A percentile compares a stretch with the other conserved stretches of the same genome.
phyloP scores from a whole-genome alignment of 169 alveolate species.

The Amoebophrya sp. region DNA sequence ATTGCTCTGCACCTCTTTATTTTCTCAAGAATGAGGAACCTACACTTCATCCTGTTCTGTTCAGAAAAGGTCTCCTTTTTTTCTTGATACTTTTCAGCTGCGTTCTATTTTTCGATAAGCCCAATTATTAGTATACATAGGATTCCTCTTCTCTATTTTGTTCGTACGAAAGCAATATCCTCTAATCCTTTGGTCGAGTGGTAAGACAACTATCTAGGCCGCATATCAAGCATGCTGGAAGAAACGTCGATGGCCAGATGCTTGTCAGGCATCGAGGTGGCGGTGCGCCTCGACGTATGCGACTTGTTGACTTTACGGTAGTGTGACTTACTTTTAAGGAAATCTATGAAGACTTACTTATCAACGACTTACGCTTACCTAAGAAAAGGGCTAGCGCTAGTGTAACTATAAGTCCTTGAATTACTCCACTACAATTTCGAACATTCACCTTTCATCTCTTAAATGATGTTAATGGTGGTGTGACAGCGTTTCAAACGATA shows the following conservation, averaged over 20 bases:
- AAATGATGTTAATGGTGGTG: too few relatives aligned
- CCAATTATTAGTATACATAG: neutral
- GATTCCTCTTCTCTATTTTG: neutral
- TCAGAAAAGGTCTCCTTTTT: neutral
- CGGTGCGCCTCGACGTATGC: conserved; percentile 65
- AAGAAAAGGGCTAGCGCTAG: too few relatives aligned
- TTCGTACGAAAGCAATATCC: conserved; percentile 34
- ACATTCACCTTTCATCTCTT: too few relatives aligned
- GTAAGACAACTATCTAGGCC: conserved; percentile 60
- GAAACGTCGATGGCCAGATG: conserved; percentile 63
- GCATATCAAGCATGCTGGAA: conserved; percentile 66
- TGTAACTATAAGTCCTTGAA: too few relatives aligned
- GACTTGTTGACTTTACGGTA: conserved; percentile 71
- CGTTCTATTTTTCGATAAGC: neutral
- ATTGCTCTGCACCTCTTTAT: too few relatives aligned
- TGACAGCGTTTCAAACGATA: too few relatives aligned
- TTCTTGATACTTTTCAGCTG: neutral
- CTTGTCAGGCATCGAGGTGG: conserved; percentile 69
- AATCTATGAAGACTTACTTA: too few relatives aligned
- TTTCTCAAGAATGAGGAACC: conserved; percentile 44
- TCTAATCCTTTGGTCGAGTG: conserved; percentile 74
- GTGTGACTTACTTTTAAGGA: too few relatives aligned
- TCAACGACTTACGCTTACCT: too few relatives aligned
- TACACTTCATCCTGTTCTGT: conserved; percentile 35
- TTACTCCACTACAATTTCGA: too few relatives aligned